These are phyloP conservation scores for Entomortierella lignicola DNA, from an alignment of 192 early-diverging fungal species.

Conservation along the genomic window DNA sequence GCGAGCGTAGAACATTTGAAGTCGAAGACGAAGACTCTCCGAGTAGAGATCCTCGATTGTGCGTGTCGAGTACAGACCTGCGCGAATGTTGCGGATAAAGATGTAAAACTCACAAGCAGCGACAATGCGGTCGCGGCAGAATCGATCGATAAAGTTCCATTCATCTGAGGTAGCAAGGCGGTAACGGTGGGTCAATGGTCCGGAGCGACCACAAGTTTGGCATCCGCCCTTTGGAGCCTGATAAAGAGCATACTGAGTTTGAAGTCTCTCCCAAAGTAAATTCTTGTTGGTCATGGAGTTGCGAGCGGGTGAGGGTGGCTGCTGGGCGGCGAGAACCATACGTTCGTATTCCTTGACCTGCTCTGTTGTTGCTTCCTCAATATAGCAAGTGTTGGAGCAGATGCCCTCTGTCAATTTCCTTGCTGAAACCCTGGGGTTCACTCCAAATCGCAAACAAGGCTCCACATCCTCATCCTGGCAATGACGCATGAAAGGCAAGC, in stretches of 20 bases:
- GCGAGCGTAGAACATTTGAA: conserved; percentile 86
- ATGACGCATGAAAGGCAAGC: conserved; percentile 87
- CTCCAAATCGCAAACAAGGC: conserved; percentile 94
- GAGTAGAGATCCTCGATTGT: conserved; percentile 84
- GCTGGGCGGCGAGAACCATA: conserved; percentile 48
- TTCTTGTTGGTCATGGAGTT: conserved; percentile 59
- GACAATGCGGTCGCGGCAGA: conserved; percentile 94
- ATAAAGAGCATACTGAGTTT: conserved; percentile 49
- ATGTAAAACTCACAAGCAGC: conserved; percentile 96
- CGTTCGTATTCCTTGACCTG: conserved; percentile 59
- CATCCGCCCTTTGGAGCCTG: conserved; percentile 59
- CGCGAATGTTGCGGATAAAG: conserved; percentile 90
- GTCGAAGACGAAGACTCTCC: conserved; percentile 84
- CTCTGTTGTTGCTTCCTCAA: conserved; percentile 82
- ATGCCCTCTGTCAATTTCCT: conserved; percentile 93
- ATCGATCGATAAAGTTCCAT: conserved; percentile 82
- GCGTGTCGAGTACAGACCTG: conserved; percentile 85
- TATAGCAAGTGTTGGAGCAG: conserved; percentile 85
- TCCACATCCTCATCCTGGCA: conserved; percentile 91
- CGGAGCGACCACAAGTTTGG: conserved; percentile 64
- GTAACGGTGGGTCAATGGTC: conserved; percentile 71
- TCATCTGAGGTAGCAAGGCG: conserved; percentile 77
- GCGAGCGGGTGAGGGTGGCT: conserved; percentile 61
- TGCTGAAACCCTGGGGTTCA: conserved; percentile 90
- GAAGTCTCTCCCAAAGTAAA: conserved; percentile 66